These are phyloP conservation scores for Mycena sanguinolenta DNA, from an alignment of 768 basidiomycete genomes.

Conservation along the genomic window DNA sequence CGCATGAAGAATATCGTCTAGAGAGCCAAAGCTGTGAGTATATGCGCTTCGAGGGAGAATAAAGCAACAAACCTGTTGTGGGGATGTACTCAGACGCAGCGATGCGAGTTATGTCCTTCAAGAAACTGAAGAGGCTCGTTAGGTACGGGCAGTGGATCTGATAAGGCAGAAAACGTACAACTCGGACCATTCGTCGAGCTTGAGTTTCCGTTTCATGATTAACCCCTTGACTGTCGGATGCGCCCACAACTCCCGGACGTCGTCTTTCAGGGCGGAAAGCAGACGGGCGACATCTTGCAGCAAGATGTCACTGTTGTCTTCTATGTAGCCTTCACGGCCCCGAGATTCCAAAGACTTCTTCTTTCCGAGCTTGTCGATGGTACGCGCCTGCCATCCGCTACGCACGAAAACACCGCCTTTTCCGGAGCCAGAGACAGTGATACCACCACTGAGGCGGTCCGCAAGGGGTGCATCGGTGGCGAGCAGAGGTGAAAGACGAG, in stretches of 20 bases:
- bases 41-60: constrained; percentile 40
- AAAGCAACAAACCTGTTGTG: constrained; percentile 69
- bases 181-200: constrained; percentile 90
- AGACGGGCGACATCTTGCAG: constrained; percentile 73
- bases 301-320: constrained; percentile 63
- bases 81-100: constrained; percentile 79
- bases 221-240: constrained; percentile 79
- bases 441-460: constrained; percentile 80
- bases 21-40: constrained; percentile 42
- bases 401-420: constrained; percentile 83
- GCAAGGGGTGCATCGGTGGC: constrained; percentile 74
- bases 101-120: constrained; percentile 80
- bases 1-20: constrained; percentile 91
- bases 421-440: constrained; percentile 81
- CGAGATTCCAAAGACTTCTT: constrained; percentile 46
- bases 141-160: constrained; percentile 24
- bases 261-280: constrained; percentile 69
- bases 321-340: constrained; percentile 48
- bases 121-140: constrained; percentile 65
- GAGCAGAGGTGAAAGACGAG: constrained; percentile 71
- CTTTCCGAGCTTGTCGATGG: constrained; percentile 65
- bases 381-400: constrained; percentile 84
- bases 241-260: constrained; percentile 80
- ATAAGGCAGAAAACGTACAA: constrained; percentile 67
- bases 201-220: constrained; percentile 76